phyloP scores from a whole-genome alignment of 495 filamentous ascomycete species.

The Aspergillus diversus region DNA sequence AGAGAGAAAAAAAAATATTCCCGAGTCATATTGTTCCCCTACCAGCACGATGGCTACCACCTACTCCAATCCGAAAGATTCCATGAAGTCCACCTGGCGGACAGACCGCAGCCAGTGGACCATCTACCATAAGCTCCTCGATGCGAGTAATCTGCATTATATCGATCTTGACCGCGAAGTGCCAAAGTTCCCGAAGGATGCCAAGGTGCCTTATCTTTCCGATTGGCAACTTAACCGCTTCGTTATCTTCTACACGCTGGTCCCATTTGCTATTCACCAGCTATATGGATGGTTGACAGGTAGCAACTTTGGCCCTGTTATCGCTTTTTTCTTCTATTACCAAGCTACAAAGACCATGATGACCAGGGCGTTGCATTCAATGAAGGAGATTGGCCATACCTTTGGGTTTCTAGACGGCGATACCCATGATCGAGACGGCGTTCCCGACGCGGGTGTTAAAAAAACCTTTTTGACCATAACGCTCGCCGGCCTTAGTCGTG shows the following conservation, averaged over 20 bases:
- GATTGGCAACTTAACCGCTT: constrained; percentile 44
- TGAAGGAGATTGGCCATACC: constrained; percentile 30
- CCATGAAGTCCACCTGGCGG: constrained; percentile 50
- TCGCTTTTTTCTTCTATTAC: constrained; percentile 43
- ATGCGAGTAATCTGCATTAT: constrained; percentile 41
- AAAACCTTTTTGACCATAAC: constrained; percentile 26
- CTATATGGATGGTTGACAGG: constrained; percentile 36
- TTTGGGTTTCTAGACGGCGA: constrained; percentile 34
- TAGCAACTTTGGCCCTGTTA: constrained; percentile 32
- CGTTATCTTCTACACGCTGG: constrained; percentile 40
- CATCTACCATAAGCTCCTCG: constrained; percentile 38
- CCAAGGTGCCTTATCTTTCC: constrained; percentile 42
- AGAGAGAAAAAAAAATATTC: no score
- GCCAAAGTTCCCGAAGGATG: constrained; percentile 41
- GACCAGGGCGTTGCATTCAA: constrained; percentile 35
- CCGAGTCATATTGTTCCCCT: no score
- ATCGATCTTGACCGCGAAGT: constrained; percentile 36
- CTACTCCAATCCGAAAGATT: constrained; percentile 45
- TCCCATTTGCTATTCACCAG: constrained; percentile 45
- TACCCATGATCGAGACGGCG: constrained; percentile 31
- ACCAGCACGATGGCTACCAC: no score
- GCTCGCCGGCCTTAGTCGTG: constrained; percentile 28
- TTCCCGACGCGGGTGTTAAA: constrained; percentile 30
- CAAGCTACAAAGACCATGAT: constrained; percentile 36
- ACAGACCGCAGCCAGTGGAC: constrained; percentile 38